Evolutionary conservation across 2,329 filamentous ascomycete genomes (phyloP), one percentile per base, ranked within the genome.

Genomic region (Dothideomycetes sp.): DNA sequence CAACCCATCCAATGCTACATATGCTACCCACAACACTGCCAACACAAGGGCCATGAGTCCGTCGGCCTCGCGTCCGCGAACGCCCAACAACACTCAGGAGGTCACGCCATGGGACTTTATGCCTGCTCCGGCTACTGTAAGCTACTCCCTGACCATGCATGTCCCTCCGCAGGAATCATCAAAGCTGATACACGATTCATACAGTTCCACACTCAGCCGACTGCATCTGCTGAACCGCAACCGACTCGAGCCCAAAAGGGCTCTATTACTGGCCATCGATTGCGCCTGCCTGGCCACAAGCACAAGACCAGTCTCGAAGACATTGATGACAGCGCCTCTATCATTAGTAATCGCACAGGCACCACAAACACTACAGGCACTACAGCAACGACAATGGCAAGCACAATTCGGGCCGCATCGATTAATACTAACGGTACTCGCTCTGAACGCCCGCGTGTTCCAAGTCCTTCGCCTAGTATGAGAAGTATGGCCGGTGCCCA

Each of bases 91-190:
- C n/a, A 56, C 53, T 29, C 91, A 85, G 55, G 89, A 96, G 63
- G 87, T 98, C 44, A 91, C 94, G 27, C 91, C 91, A n/a, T 98
- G 94, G 73, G 73, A 94, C 47, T 96, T 91, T 58, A 91, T 96
- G 63, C 37, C 37, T 8, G 37, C 37, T n/a, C 37, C 37, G 12
- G 37, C 37, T 11, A 40, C 32, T 22, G 37, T 40, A 10, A 33
- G 37, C 20, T 25, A 24, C n/a, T n/a, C n/a, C n/a, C n/a, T n/a
- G n/a, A n/a, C n/a, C n/a, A n/a, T n/a, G n/a, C n/a, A n/a, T n/a
- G n/a, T n/a, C n/a, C n/a, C n/a, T n/a, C n/a, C n/a, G n/a, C n/a
- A n/a, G n/a, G n/a, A n/a, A n/a, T n/a, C n/a, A n/a, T n/a, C n/a
- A n/a, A n/a, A n/a, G n/a, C n/a, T n/a, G n/a, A n/a, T n/a, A n/a